A percentile compares a stretch with the other conserved stretches of the same genome.
Evolutionary conservation across 352 stramenopile species (phyloP).

Genomic region (Phytophthora gonapodyides): DNA sequence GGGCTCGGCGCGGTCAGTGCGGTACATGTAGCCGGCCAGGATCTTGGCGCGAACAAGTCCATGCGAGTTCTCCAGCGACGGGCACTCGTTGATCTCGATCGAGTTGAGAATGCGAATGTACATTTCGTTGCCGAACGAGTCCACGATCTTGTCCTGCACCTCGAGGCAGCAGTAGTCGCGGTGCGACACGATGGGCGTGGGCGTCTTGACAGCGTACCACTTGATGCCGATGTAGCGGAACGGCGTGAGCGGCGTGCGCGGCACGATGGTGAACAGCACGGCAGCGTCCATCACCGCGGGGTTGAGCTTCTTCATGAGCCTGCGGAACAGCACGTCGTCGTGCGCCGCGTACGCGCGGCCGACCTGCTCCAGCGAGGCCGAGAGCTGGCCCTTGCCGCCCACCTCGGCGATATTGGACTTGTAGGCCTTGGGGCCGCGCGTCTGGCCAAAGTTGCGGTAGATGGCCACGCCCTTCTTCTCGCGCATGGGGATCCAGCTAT

Average conservation of each 20-base stretch:
- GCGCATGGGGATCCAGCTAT: slow-evolving; percentile 84
- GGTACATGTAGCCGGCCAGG: slow-evolving; percentile 80
- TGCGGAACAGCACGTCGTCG: slow-evolving; percentile 75
- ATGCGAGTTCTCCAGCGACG: slow-evolving; percentile 85
- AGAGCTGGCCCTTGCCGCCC: slow-evolving; percentile 66
- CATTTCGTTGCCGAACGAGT: slow-evolving; percentile 86
- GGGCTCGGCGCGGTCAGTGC: slow-evolving; percentile 69
- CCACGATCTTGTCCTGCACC: slow-evolving; percentile 85
- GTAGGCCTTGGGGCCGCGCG: slow-evolving; percentile 57
- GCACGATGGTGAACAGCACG: slow-evolving; percentile 81
- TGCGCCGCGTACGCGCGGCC: slow-evolving; percentile 77
- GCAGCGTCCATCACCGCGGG: slow-evolving; percentile 71
- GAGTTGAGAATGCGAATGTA: slow-evolving; percentile 82
- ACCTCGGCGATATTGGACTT: slow-evolving; percentile 85
- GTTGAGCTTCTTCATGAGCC: slow-evolving; percentile 86
- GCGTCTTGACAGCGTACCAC: slow-evolving; percentile 86
- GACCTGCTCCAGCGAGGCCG: slow-evolving; percentile 75
- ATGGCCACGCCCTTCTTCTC: slow-evolving; percentile 86
- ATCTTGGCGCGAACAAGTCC: slow-evolving; percentile 86
- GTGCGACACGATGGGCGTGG: slow-evolving; percentile 79
- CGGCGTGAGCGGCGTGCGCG: slow-evolving; percentile 65
- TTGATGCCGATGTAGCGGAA: slow-evolving; percentile 90
- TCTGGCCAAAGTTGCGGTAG: slow-evolving; percentile 77
- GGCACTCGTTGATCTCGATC: slow-evolving; percentile 81
- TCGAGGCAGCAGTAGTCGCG: slow-evolving; percentile 89